A percentile compares a stretch with the other conserved stretches of the same genome.
Evolutionary conservation across 106 monocot genomes (phyloP).

Genomic region (Xerophyta viscosa): DNA sequence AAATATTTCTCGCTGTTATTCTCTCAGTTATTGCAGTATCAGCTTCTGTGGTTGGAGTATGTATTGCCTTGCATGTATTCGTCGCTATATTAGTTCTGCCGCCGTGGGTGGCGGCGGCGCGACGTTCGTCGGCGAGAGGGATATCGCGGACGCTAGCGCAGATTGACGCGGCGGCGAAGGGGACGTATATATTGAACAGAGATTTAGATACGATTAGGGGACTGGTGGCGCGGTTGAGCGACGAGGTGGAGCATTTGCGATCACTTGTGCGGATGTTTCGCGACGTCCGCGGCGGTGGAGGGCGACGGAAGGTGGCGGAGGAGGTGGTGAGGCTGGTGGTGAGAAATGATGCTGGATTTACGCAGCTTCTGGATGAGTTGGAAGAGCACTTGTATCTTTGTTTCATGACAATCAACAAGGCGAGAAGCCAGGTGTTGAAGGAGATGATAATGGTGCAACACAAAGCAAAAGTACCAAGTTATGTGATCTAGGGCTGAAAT

Average conservation of each 20-base stretch:
- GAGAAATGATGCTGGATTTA: conserved; percentile 42
- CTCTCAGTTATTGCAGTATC: conserved; percentile 28
- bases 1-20: conserved; percentile 18
- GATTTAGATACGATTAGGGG: conserved; percentile 67
- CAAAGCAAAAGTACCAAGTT: no score
- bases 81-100: conserved; percentile 18
- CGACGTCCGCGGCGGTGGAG: conserved; percentile 12
- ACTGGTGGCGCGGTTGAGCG: conserved; percentile 41
- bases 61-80: conserved; percentile 34
- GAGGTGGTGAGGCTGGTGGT: conserved; percentile 43
- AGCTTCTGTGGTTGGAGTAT: conserved; percentile 21
- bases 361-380: conserved; percentile 58
- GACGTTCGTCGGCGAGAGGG: conserved; percentile 9
- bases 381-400: conserved; percentile 73
- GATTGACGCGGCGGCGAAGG: conserved; percentile 56
- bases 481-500: no score
- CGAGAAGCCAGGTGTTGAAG: conserved; percentile 50
- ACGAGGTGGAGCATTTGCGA: conserved; percentile 55
- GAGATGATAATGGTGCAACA: conserved; percentile 24
- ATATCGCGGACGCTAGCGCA: conserved; percentile 19
- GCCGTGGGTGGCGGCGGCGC: conserved; percentile 6
- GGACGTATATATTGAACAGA: conserved; percentile 54
- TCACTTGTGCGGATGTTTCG: conserved; percentile 30
- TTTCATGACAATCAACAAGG: conserved; percentile 72
- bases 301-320: conserved; percentile 13